Evolutionary conservation across 2,329 filamentous ascomycete species (phyloP), one percentile per base, ranked within the genome.

Genomic region (Leptographium wingfieldii): DNA sequence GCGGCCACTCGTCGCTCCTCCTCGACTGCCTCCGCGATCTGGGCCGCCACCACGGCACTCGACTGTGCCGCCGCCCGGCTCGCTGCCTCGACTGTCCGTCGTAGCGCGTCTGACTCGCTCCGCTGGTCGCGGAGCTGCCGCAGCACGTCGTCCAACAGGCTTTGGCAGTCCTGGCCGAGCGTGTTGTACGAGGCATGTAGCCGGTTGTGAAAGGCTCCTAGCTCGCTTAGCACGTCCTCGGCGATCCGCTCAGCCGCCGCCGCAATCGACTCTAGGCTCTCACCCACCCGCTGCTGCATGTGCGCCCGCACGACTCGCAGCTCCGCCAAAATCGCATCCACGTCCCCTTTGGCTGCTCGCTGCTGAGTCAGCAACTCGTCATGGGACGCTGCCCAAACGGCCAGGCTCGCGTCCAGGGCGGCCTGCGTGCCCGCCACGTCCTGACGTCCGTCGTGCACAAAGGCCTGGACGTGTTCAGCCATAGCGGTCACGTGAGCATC

Each of bases 321-420:
- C 69, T 95, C 92, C 67, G 94, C 89, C 11, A 99, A 78, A 1
- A 96, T 86, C n/a, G 82, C 77, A 67, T 96, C 92, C 88, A 96
- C 91, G 60, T 92, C 87, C 55, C 92, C 84, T 67, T 87, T 89
- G 3, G 90, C 87, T 63, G 80, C 77, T 29, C 80, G 77, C 60
- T 85, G 87, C 67, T 88, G 85, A 51, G 81, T 76, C 31, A 87
- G 79, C 19, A 95, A 80, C 65, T 87, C 82, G 57, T 78, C 76
- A 70, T 86, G 85, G 0, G 87, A 88, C 22, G 79, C 76, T 48
- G 83, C 78, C 66, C 96, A 90, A 0, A 79, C 78, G 9, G 79
- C 74, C 10, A 87, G 78, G 67, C 92, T 88, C 54, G 85, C 78
- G 58, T 87, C 78, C 2, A 96, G 74, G 65, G 92, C 84, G 0